Percentiles rank a stretch among this genome's conserved stretches.
phyloP scores from a whole-genome alignment of 164 flowering plant genomes.

The Taxillus chinensis region DNA sequence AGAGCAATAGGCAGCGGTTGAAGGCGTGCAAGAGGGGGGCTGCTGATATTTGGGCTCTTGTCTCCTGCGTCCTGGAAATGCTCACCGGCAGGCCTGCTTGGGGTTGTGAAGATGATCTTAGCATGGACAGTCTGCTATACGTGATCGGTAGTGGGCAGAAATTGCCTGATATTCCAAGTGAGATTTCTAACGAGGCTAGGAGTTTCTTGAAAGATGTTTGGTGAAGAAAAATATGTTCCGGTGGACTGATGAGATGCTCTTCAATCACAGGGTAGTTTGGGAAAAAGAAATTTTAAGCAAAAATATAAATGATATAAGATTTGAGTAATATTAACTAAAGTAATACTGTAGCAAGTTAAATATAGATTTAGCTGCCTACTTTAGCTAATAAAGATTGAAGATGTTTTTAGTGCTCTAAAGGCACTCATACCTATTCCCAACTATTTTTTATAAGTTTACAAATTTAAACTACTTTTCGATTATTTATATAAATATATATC shows the following conservation, averaged over 20 bases:
- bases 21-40: constrained; percentile 10
- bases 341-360: too few relatives aligned
- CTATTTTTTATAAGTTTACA: too few relatives aligned
- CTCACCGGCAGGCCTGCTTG: constrained; percentile 15
- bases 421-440: too few relatives aligned
- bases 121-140: constrained; percentile 6
- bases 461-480: too few relatives aligned
- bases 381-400: too few relatives aligned
- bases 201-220: constrained; percentile 17
- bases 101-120: constrained; percentile 1
- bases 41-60: constrained; percentile 23
- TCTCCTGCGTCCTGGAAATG: constrained; percentile 21
- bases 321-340: too few relatives aligned
- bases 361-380: too few relatives aligned
- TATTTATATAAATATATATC: too few relatives aligned
- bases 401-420: too few relatives aligned
- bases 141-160: constrained; percentile 7
- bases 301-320: too few relatives aligned
- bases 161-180: constrained; percentile 8
- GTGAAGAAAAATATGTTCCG: constrained; percentile 12
- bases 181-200: constrained; percentile 11
- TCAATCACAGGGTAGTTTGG: too few relatives aligned
- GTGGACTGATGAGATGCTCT: constrained; percentile 14
- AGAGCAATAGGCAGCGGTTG: constrained; percentile 10
- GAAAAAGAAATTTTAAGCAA: too few relatives aligned